Conservation (phyloP, 2,329 filamentous ascomycete species). For the Didymella sp. region DNA sequence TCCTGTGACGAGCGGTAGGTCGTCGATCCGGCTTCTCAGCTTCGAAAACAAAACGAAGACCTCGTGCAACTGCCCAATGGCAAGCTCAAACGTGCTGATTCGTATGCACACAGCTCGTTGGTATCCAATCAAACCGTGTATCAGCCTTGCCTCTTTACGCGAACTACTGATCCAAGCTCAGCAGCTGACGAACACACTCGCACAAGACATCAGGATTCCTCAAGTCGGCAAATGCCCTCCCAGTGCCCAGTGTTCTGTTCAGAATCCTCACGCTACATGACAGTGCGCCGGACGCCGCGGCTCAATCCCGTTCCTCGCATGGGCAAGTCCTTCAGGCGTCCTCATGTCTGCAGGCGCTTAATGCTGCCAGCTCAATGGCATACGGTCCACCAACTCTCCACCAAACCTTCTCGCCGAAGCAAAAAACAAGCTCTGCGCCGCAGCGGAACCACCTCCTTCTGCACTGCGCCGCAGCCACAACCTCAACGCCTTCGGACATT, state of each 20-base stretch:
- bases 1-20: constrained; percentile 12
- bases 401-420: constrained; percentile 14
- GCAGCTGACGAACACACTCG: constrained; percentile 5
- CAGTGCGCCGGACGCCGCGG: constrained; percentile 5
- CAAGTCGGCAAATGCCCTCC: neutral
- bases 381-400: constrained; percentile 4
- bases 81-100: neutral
- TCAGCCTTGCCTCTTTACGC: constrained; percentile 16
- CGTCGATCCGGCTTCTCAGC: constrained; percentile 10
- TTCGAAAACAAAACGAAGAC: constrained; percentile 9
- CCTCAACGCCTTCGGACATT: neutral
- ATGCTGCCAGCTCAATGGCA: constrained; percentile 12
- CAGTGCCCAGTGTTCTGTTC: neutral
- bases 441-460: constrained; percentile 4
- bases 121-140: constrained; percentile 12
- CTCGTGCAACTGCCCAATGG: constrained; percentile 4
- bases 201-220: neutral
- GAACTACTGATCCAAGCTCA: constrained; percentile 20
- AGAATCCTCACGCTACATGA: neutral
- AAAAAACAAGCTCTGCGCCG: constrained; percentile 7
- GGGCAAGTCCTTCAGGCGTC: constrained; percentile 1
- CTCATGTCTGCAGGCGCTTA: constrained; percentile 12
- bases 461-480: constrained; percentile 9
- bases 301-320: constrained; percentile 6
- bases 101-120: neutral